Evolutionary conservation across 23 red algal species (phyloP), one percentile per base, ranked within the genome.

Genomic region (Gracilaria gracilis): DNA sequence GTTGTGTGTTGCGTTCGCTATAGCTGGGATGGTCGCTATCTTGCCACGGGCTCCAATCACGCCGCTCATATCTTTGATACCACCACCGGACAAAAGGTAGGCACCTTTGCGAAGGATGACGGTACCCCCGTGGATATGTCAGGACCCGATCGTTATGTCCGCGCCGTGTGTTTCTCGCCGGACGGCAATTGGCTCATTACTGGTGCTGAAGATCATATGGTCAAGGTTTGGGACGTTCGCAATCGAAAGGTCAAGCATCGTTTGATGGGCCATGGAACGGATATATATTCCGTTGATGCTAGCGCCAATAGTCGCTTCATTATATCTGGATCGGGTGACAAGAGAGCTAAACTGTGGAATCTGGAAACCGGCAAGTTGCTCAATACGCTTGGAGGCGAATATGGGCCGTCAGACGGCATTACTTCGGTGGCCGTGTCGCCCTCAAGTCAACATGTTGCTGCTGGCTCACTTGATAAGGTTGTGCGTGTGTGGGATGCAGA

Each of bases 1-100:
- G 96, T 98, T 33, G 96, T 98, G 17, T 98, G 96, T 78, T 98
- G 96, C 67, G 96, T 98, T 36, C 91, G 91, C 4, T 98, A 98
- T 79, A 95, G 91, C 54, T 93, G 84, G 79, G 85, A 95, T 86
- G 92, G 96, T 14, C 85, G 83, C 55, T 95, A 88, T 81, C 77
- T 98, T 32, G 96, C 96, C 55, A 95, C 88, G 12, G 96, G 96
- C 38, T 95, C 91, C 0, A 98, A 98, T 78, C 55, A 81, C 55
- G 35, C 34, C 70, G 92, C 96, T 2, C 80, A 94, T 61, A 93
- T 98, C 20, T 98, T 95, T 92, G 96, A 98, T 31, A 87, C 91
- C 31, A 39, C 59, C 53, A 94, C 96, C 4, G 96, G 96, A 65
- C 65, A 88, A 44, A 58, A 48, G 9, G 82, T 98, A 2, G 91